Evolutionary conservation across 495 filamentous ascomycete species (phyloP).

Genomic region (Trichoderma virens): DNA sequence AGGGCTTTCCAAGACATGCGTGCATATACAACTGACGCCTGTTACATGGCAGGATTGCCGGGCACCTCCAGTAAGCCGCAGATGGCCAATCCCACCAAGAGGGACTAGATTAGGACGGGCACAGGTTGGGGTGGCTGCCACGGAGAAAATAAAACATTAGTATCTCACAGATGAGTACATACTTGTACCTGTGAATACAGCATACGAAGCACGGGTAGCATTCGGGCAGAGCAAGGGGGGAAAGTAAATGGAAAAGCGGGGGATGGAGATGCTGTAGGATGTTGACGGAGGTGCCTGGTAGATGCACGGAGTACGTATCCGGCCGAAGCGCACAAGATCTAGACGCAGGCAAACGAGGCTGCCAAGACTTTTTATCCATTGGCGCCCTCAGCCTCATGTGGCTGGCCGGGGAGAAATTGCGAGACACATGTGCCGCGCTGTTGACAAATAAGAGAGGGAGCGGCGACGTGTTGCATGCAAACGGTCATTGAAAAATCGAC

Average conservation of each 20-base stretch:
- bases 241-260: too few species aligned
- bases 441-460: neutral
- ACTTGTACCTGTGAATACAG: too few species aligned
- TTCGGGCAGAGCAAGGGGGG: too few species aligned
- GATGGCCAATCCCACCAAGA: neutral
- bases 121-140: too few species aligned
- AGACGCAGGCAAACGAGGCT: neutral
- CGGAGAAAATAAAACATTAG: too few species aligned
- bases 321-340: neutral
- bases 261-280: too few species aligned
- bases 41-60: neutral
- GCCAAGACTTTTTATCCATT: neutral
- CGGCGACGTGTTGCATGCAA: neutral
- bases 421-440: neutral
- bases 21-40: neutral
- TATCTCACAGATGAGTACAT: too few species aligned
- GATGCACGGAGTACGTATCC: too few species aligned
- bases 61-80: neutral
- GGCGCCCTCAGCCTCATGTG: neutral
- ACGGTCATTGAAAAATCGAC: neutral
- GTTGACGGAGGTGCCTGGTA: too few species aligned
- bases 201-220: too few species aligned
- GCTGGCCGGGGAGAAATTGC: neutral
- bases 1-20: too few species aligned
- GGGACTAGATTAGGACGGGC: too few species aligned